A percentile compares a stretch with the other conserved stretches of the same genome.
Evolutionary conservation across 305 asterid species (phyloP).

Genomic region (Ajuga reptans): DNA sequence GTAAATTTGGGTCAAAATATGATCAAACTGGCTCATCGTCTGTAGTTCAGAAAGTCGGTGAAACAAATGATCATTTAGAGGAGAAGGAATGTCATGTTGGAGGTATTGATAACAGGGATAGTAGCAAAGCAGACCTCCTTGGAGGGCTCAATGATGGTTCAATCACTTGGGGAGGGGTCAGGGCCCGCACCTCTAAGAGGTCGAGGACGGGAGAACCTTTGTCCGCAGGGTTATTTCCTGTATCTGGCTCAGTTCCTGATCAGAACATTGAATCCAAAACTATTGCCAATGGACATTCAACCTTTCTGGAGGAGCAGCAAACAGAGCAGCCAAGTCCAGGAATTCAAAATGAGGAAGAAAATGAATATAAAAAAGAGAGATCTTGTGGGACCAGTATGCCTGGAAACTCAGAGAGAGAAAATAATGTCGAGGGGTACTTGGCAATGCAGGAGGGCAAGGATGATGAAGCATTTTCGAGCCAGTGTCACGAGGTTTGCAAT

Average conservation of each 20-base stretch:
- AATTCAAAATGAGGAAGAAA: conserved; percentile 38
- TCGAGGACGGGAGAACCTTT: conserved; percentile 50
- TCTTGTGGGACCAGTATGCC: conserved; percentile 23
- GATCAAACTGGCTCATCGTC: conserved; percentile 49
- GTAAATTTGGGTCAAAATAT: conserved; percentile 28
- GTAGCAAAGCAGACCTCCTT: conserved; percentile 50
- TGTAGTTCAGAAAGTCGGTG: conserved; percentile 29
- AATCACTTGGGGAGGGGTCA: conserved; percentile 88
- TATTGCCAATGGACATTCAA: conserved; percentile 31
- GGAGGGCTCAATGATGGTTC: conserved; percentile 63
- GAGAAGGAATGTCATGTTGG: conserved; percentile 28
- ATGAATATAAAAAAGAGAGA: conserved; percentile 29
- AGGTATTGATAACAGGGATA: conserved; percentile 34
- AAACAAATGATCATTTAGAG: conserved; percentile 22
- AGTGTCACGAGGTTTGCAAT: conserved; percentile 29
- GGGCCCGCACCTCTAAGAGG: conserved; percentile 74
- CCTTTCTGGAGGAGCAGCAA: conserved; percentile 29
- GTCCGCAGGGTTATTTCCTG: conserved; percentile 34
- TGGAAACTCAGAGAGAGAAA: conserved; percentile 29
- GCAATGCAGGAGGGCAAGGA: conserved; percentile 24
- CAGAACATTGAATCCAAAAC: conserved; percentile 33
- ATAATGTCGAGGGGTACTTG: conserved; percentile 25
- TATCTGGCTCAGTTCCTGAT: conserved; percentile 36
- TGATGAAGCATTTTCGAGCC: conserved; percentile 31
- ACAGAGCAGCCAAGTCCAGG: conserved; percentile 26